Conservation (phyloP, 2,329 filamentous ascomycete species). For the Penicillium hordei region DNA sequence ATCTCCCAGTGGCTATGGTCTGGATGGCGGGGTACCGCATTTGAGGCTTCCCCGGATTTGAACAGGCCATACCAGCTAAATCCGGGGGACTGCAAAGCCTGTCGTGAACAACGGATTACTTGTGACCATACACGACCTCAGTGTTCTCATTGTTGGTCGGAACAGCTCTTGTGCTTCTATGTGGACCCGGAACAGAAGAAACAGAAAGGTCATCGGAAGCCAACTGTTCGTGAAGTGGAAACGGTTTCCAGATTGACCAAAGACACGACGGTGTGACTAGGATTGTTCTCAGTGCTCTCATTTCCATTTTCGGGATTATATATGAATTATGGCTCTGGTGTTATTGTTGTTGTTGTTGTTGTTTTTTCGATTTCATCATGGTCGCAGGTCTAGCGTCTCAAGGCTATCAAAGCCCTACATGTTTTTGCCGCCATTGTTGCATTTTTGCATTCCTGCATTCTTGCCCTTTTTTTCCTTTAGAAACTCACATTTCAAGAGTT, state of each 20-base stretch:
- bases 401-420: not conserved
- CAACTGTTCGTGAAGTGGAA: not conserved
- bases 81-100: constrained; percentile 26
- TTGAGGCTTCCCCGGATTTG: constrained; percentile 7
- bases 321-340: not conserved
- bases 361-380: not conserved
- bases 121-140: constrained; percentile 33
- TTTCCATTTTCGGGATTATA: too few species aligned
- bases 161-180: constrained; percentile 38
- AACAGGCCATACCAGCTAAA: constrained; percentile 11
- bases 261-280: not conserved
- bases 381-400: not conserved
- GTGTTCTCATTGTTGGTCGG: constrained; percentile 33
- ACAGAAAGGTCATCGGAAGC: constrained; percentile 19
- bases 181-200: constrained; percentile 26
- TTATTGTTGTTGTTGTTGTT: too few species aligned
- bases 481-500: not conserved
- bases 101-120: constrained; percentile 27
- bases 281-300: not conserved
- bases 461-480: not conserved
- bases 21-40: constrained; percentile 17
- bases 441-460: not conserved
- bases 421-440: not conserved
- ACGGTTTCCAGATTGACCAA: not conserved
- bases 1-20: constrained; percentile 27